Evolutionary conservation across 2,329 filamentous ascomycete genomes (phyloP).

Genomic region (Fusarium sp.): DNA sequence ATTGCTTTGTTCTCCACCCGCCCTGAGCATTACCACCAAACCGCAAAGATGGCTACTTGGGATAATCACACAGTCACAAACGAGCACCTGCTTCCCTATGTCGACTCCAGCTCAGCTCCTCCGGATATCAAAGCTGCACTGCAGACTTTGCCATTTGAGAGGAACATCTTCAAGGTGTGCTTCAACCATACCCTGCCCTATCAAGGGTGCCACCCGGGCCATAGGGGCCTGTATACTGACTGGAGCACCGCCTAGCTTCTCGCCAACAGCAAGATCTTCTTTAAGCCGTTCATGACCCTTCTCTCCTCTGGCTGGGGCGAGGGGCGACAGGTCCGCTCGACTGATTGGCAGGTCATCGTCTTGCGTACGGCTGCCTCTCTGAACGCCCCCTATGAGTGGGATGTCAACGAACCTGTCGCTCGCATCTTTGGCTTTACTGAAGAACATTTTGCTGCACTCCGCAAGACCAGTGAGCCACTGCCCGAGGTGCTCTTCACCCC

Average conservation of each 20-base stretch:
- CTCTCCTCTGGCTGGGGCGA: conserved; percentile 22
- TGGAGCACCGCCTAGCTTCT: conserved; percentile 4
- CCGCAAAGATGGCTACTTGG: conserved; percentile 13
- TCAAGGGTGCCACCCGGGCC: neutral
- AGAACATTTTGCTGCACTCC: conserved; percentile 13
- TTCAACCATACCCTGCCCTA: neutral
- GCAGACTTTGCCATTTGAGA: conserved; percentile 23
- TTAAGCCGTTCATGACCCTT: conserved; percentile 25
- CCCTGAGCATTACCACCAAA: neutral
- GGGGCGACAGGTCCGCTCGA: conserved; percentile 14
- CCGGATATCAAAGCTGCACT: conserved; percentile 25
- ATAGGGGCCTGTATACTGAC: neutral
- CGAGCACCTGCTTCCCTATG: conserved; percentile 23
- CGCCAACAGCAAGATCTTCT: conserved; percentile 16
- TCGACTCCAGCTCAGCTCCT: conserved; percentile 7
- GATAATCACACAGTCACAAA: conserved; percentile 8
- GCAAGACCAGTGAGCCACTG: neutral
- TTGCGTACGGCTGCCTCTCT: conserved; percentile 12
- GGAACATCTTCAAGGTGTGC: conserved; percentile 28
- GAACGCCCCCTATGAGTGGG: conserved; percentile 24
- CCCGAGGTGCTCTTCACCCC: conserved; percentile 11
- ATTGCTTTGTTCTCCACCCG: neutral
- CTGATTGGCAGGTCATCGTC: conserved; percentile 23
- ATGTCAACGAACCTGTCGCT: conserved; percentile 23
- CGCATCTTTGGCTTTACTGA: conserved; percentile 15